Conservation (phyloP, 352 stramenopile genomes). For the Phytophthora quininea region DNA sequence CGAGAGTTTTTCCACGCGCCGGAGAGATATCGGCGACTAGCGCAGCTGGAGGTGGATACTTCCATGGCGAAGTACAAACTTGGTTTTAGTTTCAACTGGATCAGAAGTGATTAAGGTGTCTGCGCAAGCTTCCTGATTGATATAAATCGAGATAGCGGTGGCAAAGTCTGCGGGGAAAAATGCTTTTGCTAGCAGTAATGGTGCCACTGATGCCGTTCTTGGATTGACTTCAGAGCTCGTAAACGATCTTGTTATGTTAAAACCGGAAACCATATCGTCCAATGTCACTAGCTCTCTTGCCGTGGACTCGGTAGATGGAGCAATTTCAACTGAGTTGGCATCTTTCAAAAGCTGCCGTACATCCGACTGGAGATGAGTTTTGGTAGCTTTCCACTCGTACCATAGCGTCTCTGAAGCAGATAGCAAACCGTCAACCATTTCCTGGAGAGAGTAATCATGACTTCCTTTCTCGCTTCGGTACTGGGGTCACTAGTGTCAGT, state of each 20-base stretch:
- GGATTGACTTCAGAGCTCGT: neutral
- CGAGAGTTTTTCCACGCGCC: constrained; percentile 24
- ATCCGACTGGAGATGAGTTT: constrained; percentile 27
- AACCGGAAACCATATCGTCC: constrained; percentile 4
- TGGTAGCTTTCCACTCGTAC: constrained; percentile 51
- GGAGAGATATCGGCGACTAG: constrained; percentile 24
- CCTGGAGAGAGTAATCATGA: constrained; percentile 14
- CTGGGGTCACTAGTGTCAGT: neutral
- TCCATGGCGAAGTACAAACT: no score
- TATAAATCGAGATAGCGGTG: constrained; percentile 16
- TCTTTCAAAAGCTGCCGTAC: constrained; percentile 19
- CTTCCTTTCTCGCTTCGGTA: constrained; percentile 10
- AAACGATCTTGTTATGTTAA: neutral
- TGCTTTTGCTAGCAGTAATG: constrained; percentile 45
- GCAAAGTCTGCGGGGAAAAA: constrained; percentile 40
- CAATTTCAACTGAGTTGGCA: constrained; percentile 20
- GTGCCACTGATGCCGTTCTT: neutral
- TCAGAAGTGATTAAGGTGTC: neutral
- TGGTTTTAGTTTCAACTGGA: no score
- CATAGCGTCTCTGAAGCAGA: constrained; percentile 41
- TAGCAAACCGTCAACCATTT: constrained; percentile 17
- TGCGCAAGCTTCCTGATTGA: neutral
- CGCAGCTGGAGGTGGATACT: constrained; percentile 13
- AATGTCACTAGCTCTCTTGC: constrained; percentile 9
- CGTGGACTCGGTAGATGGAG: neutral